Percentiles rank a stretch among this genome's conserved stretches.
Conservation (phyloP, 2,329 filamentous ascomycete genomes). For the Cercospora sp. region DNA sequence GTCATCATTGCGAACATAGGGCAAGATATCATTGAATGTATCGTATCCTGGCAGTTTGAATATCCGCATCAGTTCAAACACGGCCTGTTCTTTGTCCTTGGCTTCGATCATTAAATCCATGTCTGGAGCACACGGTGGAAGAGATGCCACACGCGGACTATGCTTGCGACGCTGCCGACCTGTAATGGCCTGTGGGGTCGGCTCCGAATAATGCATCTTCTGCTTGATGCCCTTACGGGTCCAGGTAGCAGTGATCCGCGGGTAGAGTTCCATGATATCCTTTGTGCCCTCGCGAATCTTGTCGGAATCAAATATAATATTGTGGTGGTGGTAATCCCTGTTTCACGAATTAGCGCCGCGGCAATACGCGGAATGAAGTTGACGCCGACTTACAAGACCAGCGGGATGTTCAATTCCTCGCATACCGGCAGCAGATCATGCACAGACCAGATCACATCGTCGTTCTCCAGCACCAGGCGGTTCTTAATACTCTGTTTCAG, state of each 20-base stretch:
- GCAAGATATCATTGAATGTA: conserved; percentile 72
- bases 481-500: conserved; percentile 71
- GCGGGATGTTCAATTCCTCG: conserved; percentile 88
- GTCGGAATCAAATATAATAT: conserved; percentile 78
- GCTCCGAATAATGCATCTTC: conserved; percentile 97
- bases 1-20: conserved; percentile 74
- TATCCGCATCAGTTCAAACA: conserved; percentile 88
- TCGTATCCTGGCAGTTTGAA: conserved; percentile 82
- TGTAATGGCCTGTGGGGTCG: conserved; percentile 72
- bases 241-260: conserved; percentile 82
- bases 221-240: conserved; percentile 78
- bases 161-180: conserved; percentile 80
- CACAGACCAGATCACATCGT: conserved; percentile 89
- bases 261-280: conserved; percentile 74
- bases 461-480: conserved; percentile 86
- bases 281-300: conserved; percentile 78
- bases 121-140: conserved; percentile 77
- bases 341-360: too few relatives aligned
- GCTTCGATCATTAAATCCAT: conserved; percentile 99
- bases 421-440: conserved; percentile 88
- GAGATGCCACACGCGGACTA: conserved; percentile 70
- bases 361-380: too few relatives aligned
- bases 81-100: conserved; percentile 96
- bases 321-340: conserved; percentile 88
- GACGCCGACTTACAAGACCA: conserved; percentile 60